phyloP scores from a whole-genome alignment of 139 green algal genomes.

The Diplosphaera chodatii region DNA sequence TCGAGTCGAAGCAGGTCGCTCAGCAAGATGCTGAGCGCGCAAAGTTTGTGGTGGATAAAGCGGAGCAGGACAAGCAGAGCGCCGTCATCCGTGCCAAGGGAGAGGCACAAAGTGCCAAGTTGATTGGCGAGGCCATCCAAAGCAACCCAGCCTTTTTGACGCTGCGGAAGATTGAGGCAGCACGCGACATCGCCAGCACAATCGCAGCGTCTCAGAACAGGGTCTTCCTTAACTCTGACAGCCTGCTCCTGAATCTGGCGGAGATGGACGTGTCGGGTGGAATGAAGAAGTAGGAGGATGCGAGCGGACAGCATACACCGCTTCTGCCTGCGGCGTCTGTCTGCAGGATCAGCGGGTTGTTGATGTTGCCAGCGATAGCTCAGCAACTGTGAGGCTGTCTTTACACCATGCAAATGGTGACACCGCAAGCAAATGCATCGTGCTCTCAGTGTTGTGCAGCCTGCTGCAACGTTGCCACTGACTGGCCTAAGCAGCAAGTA shows the following conservation, averaged over 20 bases:
- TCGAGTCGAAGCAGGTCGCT: constrained; percentile 98
- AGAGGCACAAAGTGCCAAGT: constrained; percentile 82
- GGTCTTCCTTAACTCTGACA: constrained; percentile 89
- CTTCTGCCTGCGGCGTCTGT: too few species aligned
- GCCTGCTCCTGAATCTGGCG: constrained; percentile 86
- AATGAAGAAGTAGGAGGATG: not conserved
- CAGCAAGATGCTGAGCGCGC: constrained; percentile 97
- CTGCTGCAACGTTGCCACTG: too few species aligned
- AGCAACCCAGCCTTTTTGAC: constrained; percentile 82
- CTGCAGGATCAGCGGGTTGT: too few species aligned
- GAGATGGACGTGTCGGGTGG: not conserved
- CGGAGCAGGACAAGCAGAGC: constrained; percentile 92
- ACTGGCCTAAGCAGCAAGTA: too few species aligned
- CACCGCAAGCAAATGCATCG: too few species aligned
- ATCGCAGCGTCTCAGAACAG: constrained; percentile 76
- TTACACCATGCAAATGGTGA: too few species aligned
- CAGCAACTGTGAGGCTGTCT: too few species aligned
- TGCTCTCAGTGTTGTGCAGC: too few species aligned
- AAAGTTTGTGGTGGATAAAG: constrained; percentile 96
- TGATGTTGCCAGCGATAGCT: too few species aligned
- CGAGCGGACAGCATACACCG: too few species aligned
- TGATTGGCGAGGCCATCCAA: constrained; percentile 91
- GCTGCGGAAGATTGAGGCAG: constrained; percentile 90
- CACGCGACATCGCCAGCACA: constrained; percentile 86
- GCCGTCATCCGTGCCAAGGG: constrained; percentile 89